A percentile compares a stretch with the other conserved stretches of the same genome.
Conservation (phyloP, 768 basidiomycete genomes). For the Tephrocybe sp. region DNA sequence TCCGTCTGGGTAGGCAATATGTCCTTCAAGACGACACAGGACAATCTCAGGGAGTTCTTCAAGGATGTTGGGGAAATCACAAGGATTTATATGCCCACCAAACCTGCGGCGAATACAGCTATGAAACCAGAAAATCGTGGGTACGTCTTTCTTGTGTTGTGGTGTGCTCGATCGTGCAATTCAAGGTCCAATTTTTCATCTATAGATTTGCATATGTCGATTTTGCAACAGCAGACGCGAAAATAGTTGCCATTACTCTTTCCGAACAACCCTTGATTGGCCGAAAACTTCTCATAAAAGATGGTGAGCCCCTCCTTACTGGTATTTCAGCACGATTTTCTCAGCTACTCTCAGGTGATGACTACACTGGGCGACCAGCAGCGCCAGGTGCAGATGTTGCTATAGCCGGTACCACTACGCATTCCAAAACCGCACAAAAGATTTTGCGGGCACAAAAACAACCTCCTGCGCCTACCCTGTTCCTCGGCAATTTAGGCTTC, state of each 20-base stretch:
- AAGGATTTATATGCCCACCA: conserved; percentile 85
- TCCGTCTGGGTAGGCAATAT: conserved; percentile 97
- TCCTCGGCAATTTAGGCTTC: conserved; percentile 92
- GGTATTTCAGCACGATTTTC: not conserved
- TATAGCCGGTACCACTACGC: conserved; percentile 32
- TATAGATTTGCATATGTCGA: conserved; percentile 95
- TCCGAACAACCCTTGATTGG: conserved; percentile 86
- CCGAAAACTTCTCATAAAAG: conserved; percentile 89
- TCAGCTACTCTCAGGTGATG: conserved; percentile 51
- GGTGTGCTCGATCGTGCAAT: not conserved
- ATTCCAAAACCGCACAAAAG: conserved; percentile 74
- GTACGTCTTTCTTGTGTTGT: conserved; percentile 33
- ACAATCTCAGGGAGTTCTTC: conserved; percentile 72
- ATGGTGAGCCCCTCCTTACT: conserved; percentile 50
- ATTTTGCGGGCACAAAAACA: conserved; percentile 81
- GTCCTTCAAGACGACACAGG: conserved; percentile 82
- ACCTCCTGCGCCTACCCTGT: conserved; percentile 81
- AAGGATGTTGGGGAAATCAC: conserved; percentile 72
- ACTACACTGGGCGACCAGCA: conserved; percentile 70
- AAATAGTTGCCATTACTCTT: conserved; percentile 70
- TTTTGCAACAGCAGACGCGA: conserved; percentile 77
- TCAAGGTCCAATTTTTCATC: not conserved
- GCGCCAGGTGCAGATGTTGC: conserved; percentile 35
- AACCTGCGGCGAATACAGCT: conserved; percentile 47
- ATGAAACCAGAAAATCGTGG: conserved; percentile 73